A percentile compares a stretch with the other conserved stretches of the same genome.
Evolutionary conservation across 805 yeast species (phyloP).

Genomic region (Saturnispora silvae): DNA sequence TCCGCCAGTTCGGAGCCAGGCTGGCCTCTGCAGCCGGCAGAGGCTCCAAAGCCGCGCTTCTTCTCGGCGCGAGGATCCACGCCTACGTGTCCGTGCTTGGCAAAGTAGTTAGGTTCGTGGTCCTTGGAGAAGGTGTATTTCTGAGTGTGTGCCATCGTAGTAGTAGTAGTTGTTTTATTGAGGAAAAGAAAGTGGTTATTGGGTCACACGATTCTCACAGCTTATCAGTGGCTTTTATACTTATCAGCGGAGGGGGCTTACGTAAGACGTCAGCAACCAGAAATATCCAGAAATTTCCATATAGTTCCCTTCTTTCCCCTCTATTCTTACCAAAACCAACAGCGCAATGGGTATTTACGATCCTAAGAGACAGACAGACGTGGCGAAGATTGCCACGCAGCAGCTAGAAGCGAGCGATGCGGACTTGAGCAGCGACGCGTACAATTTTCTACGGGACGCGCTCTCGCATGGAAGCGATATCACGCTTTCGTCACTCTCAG

Average conservation of each 20-base stretch:
- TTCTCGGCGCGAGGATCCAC: constrained; percentile 67
- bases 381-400: background rate
- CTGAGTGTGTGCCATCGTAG: constrained; percentile 62
- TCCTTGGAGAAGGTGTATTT: constrained; percentile 46
- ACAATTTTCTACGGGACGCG: too few species aligned
- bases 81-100: constrained; percentile 61
- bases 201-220: background rate
- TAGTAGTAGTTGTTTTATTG: background rate
- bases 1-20: constrained; percentile 69
- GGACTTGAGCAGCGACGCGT: too few species aligned
- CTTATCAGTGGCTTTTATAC: background rate
- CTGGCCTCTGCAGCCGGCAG: constrained; percentile 81
- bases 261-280: constrained; percentile 4
- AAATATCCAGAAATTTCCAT: background rate
- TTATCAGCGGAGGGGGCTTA: background rate
- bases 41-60: constrained; percentile 81
- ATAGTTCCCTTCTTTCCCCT: background rate
- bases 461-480: constrained; percentile 14
- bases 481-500: constrained; percentile 9
- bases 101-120: constrained; percentile 70
- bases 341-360: constrained; percentile 4
- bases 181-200: background rate
- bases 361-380: constrained; percentile 3
- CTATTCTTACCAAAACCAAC: background rate
- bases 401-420: background rate